These are phyloP conservation scores for Didymella pomorum DNA, from an alignment of 2,329 filamentous ascomycete genomes.

Conservation along the genomic window DNA sequence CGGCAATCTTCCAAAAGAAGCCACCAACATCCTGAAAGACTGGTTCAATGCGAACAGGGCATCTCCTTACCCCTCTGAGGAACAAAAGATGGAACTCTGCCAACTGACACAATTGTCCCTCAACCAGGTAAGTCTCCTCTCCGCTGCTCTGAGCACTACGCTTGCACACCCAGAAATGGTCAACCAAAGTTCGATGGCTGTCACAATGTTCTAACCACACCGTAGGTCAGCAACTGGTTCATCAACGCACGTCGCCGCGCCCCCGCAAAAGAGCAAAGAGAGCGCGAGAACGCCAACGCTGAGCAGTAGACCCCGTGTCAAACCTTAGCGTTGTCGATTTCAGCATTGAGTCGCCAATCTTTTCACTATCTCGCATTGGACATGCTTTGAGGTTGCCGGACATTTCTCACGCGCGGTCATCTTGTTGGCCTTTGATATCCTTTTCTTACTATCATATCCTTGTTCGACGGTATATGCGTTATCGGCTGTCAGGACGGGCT, in stretches of 20 bases:
- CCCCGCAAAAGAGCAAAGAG: conserved; percentile 42
- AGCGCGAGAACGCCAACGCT: conserved; percentile 32
- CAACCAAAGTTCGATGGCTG: not conserved
- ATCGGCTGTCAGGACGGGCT: conserved; percentile 3
- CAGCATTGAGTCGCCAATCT: conserved; percentile 2
- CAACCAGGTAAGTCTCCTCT: conserved; percentile 63
- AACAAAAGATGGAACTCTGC: conserved; percentile 85
- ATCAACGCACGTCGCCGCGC: conserved; percentile 75
- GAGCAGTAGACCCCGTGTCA: conserved; percentile 1
- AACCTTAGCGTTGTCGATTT: not conserved
- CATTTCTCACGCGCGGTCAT: conserved; percentile 1
- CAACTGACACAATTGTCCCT: conserved; percentile 78
- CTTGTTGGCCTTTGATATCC: not conserved
- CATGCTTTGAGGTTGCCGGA: conserved; percentile 16
- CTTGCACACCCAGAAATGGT: conserved; percentile 25
- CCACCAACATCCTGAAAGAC: conserved; percentile 78
- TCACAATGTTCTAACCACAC: conserved; percentile 22
- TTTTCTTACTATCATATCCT: conserved; percentile 6
- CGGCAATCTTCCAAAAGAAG: conserved; percentile 89
- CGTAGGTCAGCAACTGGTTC: conserved; percentile 77
- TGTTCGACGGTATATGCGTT: conserved; percentile 9
- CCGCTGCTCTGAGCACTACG: conserved; percentile 19
- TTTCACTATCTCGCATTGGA: conserved; percentile 16
- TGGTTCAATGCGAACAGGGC: conserved; percentile 68
- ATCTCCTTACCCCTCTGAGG: conserved; percentile 86